Conservation (phyloP, 495 filamentous ascomycete species). For the Xylaria venustula region DNA sequence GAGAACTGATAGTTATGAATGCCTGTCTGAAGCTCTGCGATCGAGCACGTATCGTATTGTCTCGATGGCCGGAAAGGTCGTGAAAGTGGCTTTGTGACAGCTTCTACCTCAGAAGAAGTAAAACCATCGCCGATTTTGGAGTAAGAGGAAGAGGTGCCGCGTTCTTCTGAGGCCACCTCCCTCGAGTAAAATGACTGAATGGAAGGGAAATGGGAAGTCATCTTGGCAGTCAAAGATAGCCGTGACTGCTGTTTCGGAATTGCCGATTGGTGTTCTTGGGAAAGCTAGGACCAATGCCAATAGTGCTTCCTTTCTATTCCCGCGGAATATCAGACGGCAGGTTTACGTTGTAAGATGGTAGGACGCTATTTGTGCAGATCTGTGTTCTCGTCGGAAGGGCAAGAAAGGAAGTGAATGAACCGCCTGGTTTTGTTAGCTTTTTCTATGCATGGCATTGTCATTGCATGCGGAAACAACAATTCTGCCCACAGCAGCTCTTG, state of each 20-base stretch:
- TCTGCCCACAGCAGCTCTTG: no score
- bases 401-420: no score
- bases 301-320: no score
- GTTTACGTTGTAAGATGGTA: no score
- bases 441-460: no score
- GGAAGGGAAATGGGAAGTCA: constrained; percentile 40
- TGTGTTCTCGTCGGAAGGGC: no score
- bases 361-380: no score
- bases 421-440: no score
- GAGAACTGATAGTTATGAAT: constrained; percentile 50
- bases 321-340: no score
- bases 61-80: constrained; percentile 55
- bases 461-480: no score
- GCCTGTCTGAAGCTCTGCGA: constrained; percentile 52
- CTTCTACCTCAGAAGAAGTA: constrained; percentile 46
- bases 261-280: no score
- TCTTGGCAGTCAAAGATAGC: constrained; percentile 14
- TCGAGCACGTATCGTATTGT: constrained; percentile 50
- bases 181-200: constrained; percentile 56
- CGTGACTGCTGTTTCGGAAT: neutral
- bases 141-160: neutral
- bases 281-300: no score
- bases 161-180: constrained; percentile 19
- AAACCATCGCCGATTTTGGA: constrained; percentile 46
- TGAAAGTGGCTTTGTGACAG: constrained; percentile 36